phyloP scores from a whole-genome alignment of 192 early-diverging fungal species.

The Piromyces sp. region DNA sequence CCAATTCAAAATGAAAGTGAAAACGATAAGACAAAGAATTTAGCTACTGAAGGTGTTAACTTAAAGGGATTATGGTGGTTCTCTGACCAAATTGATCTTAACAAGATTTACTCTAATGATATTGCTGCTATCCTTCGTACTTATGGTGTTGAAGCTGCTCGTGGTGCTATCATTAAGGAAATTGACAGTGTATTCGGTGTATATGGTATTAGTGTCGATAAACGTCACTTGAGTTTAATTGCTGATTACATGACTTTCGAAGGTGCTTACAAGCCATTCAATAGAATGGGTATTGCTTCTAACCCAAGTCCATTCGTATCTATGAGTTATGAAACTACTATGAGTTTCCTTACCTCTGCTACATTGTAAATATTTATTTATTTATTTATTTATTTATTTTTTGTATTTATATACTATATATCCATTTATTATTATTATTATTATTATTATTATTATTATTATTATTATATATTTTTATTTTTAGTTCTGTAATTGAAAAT shows the following conservation, averaged over 20 bases:
- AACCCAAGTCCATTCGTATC: slow-evolving; percentile 87
- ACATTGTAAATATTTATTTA: slow-evolving; percentile 27
- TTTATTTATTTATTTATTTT: neutral
- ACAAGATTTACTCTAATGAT: slow-evolving; percentile 85
- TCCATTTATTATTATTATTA: too few relatives aligned
- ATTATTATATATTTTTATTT: neutral
- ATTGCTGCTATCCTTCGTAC: slow-evolving; percentile 80
- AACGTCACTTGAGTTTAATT: slow-evolving; percentile 86
- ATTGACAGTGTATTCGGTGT: slow-evolving; percentile 78
- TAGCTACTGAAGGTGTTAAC: slow-evolving; percentile 85
- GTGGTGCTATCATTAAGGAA: slow-evolving; percentile 81
- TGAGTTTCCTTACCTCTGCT: slow-evolving; percentile 81
- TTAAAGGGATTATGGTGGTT: slow-evolving; percentile 77
- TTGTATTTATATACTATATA: too few relatives aligned
- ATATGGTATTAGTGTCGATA: slow-evolving; percentile 85
- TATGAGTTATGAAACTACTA: slow-evolving; percentile 97
- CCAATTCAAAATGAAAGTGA: slow-evolving; percentile 60
- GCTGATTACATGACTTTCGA: slow-evolving; percentile 99
- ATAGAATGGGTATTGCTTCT: slow-evolving; percentile 80
- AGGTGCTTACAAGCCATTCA: slow-evolving; percentile 95
- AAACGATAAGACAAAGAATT: slow-evolving; percentile 48
- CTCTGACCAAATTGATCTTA: slow-evolving; percentile 59
- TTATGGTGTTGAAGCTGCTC: slow-evolving; percentile 96
- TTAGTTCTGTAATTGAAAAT: too few relatives aligned
- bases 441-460: too few relatives aligned